Conservation (phyloP, 768 basidiomycete species). For the Calocybe indica region DNA sequence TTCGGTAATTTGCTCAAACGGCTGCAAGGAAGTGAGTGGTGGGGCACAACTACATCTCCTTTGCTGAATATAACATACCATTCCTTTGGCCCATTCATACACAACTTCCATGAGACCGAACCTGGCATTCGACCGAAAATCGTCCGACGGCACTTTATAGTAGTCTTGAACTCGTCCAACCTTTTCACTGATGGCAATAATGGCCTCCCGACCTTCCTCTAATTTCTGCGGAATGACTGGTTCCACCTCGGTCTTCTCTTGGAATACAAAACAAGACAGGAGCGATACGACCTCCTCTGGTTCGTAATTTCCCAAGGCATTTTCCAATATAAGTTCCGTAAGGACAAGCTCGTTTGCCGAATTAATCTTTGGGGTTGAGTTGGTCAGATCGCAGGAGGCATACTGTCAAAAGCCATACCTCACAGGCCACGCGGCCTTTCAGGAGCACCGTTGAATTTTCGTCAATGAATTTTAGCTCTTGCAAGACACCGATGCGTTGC, state of each 20-base stretch:
- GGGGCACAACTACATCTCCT: neutral
- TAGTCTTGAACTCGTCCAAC: conserved; percentile 76
- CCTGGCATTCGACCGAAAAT: conserved; percentile 75
- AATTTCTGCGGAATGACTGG: conserved; percentile 78
- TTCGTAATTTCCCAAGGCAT: conserved; percentile 83
- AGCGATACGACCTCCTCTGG: conserved; percentile 96
- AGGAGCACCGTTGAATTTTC: conserved; percentile 92
- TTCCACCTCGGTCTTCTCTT: conserved; percentile 93
- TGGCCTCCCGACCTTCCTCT: conserved; percentile 72
- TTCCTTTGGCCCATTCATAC: conserved; percentile 98
- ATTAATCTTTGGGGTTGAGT: conserved; percentile 65
- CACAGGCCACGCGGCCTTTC: conserved; percentile 97
- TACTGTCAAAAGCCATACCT: conserved; percentile 43
- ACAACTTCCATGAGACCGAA: conserved; percentile 94
- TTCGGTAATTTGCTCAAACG: conserved; percentile 89
- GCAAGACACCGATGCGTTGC: conserved; percentile 84
- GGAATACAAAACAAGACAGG: conserved; percentile 95
- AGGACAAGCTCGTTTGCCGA: conserved; percentile 95
- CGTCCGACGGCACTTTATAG: conserved; percentile 74
- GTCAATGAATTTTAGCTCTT: conserved; percentile 90
- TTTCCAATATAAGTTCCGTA: conserved; percentile 96
- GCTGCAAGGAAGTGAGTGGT: conserved; percentile 39
- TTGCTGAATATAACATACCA: conserved; percentile 51
- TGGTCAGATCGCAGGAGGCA: conserved; percentile 1
- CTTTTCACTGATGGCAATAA: conserved; percentile 71